Evolutionary conservation across 2,329 filamentous ascomycete species (phyloP).

Genomic region (Xylariomycetidae sp.): DNA sequence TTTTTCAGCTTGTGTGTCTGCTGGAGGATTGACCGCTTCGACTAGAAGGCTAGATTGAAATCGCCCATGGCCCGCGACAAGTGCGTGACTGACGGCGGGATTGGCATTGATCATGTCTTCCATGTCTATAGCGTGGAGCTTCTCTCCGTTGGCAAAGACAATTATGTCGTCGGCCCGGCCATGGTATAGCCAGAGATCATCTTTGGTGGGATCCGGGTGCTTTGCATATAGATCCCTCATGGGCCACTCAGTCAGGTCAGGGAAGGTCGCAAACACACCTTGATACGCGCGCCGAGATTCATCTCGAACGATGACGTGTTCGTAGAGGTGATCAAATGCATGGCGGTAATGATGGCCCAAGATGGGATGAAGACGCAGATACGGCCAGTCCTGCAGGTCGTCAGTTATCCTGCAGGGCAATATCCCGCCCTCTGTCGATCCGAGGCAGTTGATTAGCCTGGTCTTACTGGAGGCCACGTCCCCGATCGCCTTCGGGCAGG

Average conservation of each 20-base stretch:
- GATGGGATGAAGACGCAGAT: constrained; percentile 22
- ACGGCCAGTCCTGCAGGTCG: constrained; percentile 28
- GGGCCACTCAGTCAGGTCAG: constrained; percentile 30
- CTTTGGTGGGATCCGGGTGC: constrained; percentile 29
- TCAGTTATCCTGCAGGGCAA: constrained; percentile 13
- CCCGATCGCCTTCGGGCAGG: constrained; percentile 21
- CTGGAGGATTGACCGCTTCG: constrained; percentile 10
- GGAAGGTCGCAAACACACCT: constrained; percentile 37
- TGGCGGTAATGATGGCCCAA: constrained; percentile 15
- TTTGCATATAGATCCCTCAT: constrained; percentile 36
- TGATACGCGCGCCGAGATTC: constrained; percentile 21
- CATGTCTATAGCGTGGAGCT: constrained; percentile 35
- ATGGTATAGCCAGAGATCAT: constrained; percentile 26
- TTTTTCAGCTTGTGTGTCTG: too few species aligned
- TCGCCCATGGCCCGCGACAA: constrained; percentile 11
- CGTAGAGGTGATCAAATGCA: constrained; percentile 23
- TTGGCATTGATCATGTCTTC: constrained; percentile 19
- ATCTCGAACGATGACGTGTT: constrained; percentile 28
- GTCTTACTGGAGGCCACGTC: constrained; percentile 23
- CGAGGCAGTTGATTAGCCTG: constrained; percentile 21
- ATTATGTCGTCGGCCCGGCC: constrained; percentile 26
- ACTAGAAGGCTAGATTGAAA: constrained; percentile 17
- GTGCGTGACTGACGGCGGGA: too few species aligned
- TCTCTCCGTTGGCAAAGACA: constrained; percentile 36
- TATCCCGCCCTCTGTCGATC: constrained; percentile 26